A percentile compares a stretch with the other conserved stretches of the same genome.
These are phyloP conservation scores for Mycena indigotica DNA, from an alignment of 768 basidiomycete genomes.

Conservation along the genomic window DNA sequence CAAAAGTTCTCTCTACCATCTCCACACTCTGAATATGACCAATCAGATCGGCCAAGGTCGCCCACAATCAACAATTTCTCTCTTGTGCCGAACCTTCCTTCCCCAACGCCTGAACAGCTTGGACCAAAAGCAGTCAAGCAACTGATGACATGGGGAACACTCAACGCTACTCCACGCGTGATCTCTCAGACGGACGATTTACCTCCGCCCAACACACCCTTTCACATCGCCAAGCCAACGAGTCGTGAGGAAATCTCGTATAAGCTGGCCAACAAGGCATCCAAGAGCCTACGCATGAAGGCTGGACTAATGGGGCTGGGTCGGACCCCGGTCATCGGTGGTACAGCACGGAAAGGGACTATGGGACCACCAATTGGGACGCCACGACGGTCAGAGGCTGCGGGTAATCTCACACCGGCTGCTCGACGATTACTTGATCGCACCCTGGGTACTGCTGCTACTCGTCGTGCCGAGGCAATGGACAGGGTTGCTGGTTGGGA, in stretches of 20 bases:
- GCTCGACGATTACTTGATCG: slow-evolving; percentile 74
- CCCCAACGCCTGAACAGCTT: slow-evolving; percentile 81
- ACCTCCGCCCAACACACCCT: slow-evolving; percentile 61
- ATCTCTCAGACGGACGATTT: slow-evolving; percentile 64
- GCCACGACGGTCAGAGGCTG: slow-evolving; percentile 69
- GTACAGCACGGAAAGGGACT: slow-evolving; percentile 42
- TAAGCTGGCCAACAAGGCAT: slow-evolving; percentile 78
- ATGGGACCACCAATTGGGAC: slow-evolving; percentile 86
- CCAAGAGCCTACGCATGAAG: slow-evolving; percentile 77
- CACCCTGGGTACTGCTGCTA: slow-evolving; percentile 63
- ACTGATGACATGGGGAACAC: slow-evolving; percentile 96
- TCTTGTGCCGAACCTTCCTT: slow-evolving; percentile 84
- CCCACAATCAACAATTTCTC: slow-evolving; percentile 61
- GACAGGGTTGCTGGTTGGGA: slow-evolving; percentile 61
- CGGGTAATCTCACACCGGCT: slow-evolving; percentile 85
- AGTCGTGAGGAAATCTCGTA: slow-evolving; percentile 80
- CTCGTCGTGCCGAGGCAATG: slow-evolving; percentile 70
- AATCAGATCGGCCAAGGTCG: slow-evolving; percentile 67
- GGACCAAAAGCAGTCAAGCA: slow-evolving; percentile 85
- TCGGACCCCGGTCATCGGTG: slow-evolving; percentile 40
- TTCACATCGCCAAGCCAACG: slow-evolving; percentile 77
- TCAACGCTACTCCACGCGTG: slow-evolving; percentile 89
- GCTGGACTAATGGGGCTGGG: slow-evolving; percentile 60
- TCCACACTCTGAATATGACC: not conserved
- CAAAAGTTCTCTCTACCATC: not conserved